Evolutionary conservation across 805 yeast genomes (phyloP), one percentile per base, ranked within the genome.

Genomic region (Candida anglica): DNA sequence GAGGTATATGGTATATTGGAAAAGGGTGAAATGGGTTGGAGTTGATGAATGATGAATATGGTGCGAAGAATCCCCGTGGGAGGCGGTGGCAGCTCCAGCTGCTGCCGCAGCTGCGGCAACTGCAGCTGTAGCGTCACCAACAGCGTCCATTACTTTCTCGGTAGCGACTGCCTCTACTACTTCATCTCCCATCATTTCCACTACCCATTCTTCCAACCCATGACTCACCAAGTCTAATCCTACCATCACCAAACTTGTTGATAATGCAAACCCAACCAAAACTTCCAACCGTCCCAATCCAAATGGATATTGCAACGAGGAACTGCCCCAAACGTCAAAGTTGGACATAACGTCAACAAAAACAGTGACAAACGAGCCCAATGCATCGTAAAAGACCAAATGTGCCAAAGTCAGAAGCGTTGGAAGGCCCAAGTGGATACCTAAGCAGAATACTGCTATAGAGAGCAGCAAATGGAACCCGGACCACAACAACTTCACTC

Each of bases 231-330:
- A 65, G 57, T 91, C 98, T 33, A 87, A 75, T 0, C 98, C 97
- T 40, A 91, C 94, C 74, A 89, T 91, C 16, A 89, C 67, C 40
- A 91, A 71, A 1, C 95, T 81, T 1, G 91, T 81, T 11, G 93
- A 78, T 27, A 88, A 65, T 0, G 94, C 95, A 63, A 89, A 89
- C 2, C 95, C 94, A 28, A 84, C 79, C 13, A 91, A 61, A 0
- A 91, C 94, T 51, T 91, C 96, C 11, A 86, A 70, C 38, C 98
- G 69, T n/a, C 94, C 95, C 17, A 91, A 64, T 0, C 98, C 98
- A 66, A 91, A 91, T 0, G 98, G 98, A 43, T 79, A 84, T 10
- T 80, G 79, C 20, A 93, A 66, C 1, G 95, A 84, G 5, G 89
- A 75, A 37, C 75, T 77, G 43, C 75, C 79, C 96, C 98, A 93